phyloP scores from a whole-genome alignment of 768 basidiomycete genomes.

The Trametes cinnabarina region DNA sequence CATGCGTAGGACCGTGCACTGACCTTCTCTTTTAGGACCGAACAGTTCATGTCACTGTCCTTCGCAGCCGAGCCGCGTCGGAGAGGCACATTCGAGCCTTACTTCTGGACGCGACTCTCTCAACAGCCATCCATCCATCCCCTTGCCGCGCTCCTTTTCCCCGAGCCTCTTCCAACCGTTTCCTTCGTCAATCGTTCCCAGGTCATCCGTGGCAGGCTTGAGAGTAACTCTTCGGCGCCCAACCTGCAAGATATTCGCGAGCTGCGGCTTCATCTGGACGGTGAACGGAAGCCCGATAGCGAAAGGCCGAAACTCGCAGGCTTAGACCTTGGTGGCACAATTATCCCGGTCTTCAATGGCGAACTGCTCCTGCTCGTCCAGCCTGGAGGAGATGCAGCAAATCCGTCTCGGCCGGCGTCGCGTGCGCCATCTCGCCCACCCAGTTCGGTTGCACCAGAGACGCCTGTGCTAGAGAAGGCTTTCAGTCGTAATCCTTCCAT shows the following conservation, averaged over 20 bases:
- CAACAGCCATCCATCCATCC: slow-evolving; percentile 42
- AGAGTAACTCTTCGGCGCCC: slow-evolving; percentile 49
- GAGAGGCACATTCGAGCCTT: slow-evolving; percentile 73
- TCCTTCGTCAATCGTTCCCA: slow-evolving; percentile 66
- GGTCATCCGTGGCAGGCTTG: slow-evolving; percentile 64
- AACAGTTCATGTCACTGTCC: slow-evolving; percentile 78
- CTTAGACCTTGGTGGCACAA: slow-evolving; percentile 56
- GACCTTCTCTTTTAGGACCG: slow-evolving; percentile 43
- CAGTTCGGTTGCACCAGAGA: slow-evolving; percentile 51
- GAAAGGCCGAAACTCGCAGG: slow-evolving; percentile 17
- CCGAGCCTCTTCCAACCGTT: slow-evolving; percentile 67
- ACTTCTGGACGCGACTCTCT: slow-evolving; percentile 60
- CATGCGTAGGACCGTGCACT: not conserved
- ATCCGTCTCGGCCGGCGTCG: slow-evolving; percentile 56
- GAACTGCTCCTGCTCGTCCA: slow-evolving; percentile 73
- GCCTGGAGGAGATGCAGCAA: slow-evolving; percentile 36
- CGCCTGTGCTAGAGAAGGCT: slow-evolving; percentile 36
- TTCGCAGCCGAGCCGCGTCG: slow-evolving; percentile 70
- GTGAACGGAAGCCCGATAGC: slow-evolving; percentile 2
- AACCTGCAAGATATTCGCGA: slow-evolving; percentile 62
- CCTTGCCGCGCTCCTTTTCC: slow-evolving; percentile 68
- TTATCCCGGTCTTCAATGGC: slow-evolving; percentile 72
- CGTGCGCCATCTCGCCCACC: slow-evolving; percentile 68
- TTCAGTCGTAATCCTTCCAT: slow-evolving; percentile 69
- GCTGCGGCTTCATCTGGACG: slow-evolving; percentile 41